phyloP scores from a whole-genome alignment of 352 stramenopile genomes.

The Globisporangium emineosum region DNA sequence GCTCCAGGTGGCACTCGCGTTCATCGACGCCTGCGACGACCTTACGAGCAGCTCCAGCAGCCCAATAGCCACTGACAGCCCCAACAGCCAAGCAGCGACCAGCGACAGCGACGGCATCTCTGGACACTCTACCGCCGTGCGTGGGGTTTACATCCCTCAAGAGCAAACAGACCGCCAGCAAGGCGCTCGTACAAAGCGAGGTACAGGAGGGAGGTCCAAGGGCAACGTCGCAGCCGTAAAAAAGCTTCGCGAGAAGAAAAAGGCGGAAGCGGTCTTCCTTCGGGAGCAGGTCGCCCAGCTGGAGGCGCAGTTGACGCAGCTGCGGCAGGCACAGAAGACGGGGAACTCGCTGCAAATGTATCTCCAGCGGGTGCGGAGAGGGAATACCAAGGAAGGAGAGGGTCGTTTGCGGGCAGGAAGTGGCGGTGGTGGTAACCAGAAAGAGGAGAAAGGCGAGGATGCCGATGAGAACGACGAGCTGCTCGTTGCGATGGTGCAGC shows the following conservation, averaged over 20 bases:
- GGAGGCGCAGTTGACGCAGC: not conserved
- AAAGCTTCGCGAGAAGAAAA: conserved; percentile 14
- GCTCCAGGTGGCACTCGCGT: conserved; percentile 38
- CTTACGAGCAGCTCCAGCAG: not conserved
- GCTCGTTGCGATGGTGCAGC: not conserved
- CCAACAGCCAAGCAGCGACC: not conserved
- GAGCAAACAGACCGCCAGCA: not conserved
- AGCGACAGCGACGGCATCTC: not conserved
- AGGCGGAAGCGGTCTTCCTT: not conserved
- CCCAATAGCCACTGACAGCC: not conserved
- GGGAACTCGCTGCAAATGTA: not conserved
- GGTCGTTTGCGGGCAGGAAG: too few relatives aligned
- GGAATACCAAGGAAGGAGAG: too few relatives aligned
- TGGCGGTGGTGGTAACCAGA: too few relatives aligned
- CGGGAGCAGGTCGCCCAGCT: conserved; percentile 4
- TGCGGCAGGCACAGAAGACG: not conserved
- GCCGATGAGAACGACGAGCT: not conserved
- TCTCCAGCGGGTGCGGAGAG: not conserved
- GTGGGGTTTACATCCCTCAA: not conserved
- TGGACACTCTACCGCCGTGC: not conserved
- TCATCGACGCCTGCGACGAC: conserved; percentile 36
- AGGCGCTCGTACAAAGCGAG: not conserved
- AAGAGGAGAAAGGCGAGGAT: too few relatives aligned
- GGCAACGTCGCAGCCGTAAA: conserved; percentile 1
- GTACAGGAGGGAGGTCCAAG: not conserved